Conservation (phyloP, 441 rosid species). For the Syzygium syzygioides region DNA sequence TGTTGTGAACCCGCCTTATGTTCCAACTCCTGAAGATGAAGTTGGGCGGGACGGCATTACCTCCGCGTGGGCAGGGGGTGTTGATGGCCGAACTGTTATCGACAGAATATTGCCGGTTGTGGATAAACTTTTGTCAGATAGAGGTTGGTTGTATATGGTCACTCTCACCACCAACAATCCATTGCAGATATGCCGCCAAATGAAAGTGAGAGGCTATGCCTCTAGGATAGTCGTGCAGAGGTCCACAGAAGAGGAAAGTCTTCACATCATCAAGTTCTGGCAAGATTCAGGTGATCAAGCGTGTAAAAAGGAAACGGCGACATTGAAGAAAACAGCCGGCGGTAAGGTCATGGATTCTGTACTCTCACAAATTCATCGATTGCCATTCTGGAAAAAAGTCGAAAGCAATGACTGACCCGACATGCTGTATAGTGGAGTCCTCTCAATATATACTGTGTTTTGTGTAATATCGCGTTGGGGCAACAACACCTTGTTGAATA, state of each 20-base stretch:
- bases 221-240: slow-evolving; percentile 77
- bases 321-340: slow-evolving; percentile 14
- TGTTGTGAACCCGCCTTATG: slow-evolving; percentile 96
- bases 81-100: slow-evolving; percentile 72
- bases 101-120: slow-evolving; percentile 74
- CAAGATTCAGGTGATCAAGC: slow-evolving; percentile 35
- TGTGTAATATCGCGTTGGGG: not conserved
- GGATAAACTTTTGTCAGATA: slow-evolving; percentile 55
- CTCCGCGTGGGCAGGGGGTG: slow-evolving; percentile 97
- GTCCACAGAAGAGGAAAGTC: slow-evolving; percentile 92
- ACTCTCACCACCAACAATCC: slow-evolving; percentile 76
- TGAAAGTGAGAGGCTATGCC: slow-evolving; percentile 66
- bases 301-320: slow-evolving; percentile 15
- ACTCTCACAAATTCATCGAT: slow-evolving; percentile 38
- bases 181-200: slow-evolving; percentile 50
- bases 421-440: not conserved
- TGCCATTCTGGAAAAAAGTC: slow-evolving; percentile 24
- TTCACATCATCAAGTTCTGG: slow-evolving; percentile 87
- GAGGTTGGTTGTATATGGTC: slow-evolving; percentile 88
- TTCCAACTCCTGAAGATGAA: slow-evolving; percentile 90
- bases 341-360: slow-evolving; percentile 29
- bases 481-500: not conserved
- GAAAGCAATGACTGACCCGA: not conserved
- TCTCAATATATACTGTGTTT: not conserved
- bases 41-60: slow-evolving; percentile 79